Base-by-base conservation (phyloP, 2,329 filamentous ascomycete species). In the Pleurostoma richardsiae region DNA sequence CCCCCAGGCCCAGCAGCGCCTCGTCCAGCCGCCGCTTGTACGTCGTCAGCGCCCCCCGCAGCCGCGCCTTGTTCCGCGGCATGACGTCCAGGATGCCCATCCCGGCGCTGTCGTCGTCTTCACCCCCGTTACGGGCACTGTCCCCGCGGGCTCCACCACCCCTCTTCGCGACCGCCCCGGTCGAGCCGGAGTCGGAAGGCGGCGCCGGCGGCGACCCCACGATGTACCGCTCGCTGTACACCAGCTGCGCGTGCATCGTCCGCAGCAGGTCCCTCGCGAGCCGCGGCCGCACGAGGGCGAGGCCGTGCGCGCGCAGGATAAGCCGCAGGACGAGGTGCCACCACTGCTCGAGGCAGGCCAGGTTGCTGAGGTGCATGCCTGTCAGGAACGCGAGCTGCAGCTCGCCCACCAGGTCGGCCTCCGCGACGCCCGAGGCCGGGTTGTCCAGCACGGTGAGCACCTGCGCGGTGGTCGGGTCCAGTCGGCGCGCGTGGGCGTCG, bases 301-400 rank as follows among this genome's bases (percentile, higher is more conserved):
- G 71, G 7, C 55, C 52, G 55, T 74, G 72, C 2, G 77, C 72
- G 29, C 72, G 71, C 41, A 84, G 69, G 8, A 81, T 55, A 31
- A 82, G 57, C 42, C 68, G 71, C 38, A 76, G 68, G 4, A 75
- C 59, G 50, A 81, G 70, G 54, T 80, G 71, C 68, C 73, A 79
- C 81, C 80, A 85, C 51, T 85, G 80, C 50, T 82, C 77, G 40
- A 82, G 66, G 53, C 80, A 84, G 6, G 77, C 69, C 39, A 76
- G 64, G 57, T 82, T 85, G 39, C 76, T 74, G 1, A 84, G 71
- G 46, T 79, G 70, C 58, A 76, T 72, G 36, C 80, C 80, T 0
- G 74, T 74, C 4, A 84, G 55, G 54, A 77, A 85, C 39, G 73
- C 72, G 57, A 84, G 77, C 53, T 85, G 81, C 2, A 84, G 59